These are phyloP conservation scores for Eucalyptus rudis DNA, from an alignment of 345 rosid genomes.

Conservation along the genomic window DNA sequence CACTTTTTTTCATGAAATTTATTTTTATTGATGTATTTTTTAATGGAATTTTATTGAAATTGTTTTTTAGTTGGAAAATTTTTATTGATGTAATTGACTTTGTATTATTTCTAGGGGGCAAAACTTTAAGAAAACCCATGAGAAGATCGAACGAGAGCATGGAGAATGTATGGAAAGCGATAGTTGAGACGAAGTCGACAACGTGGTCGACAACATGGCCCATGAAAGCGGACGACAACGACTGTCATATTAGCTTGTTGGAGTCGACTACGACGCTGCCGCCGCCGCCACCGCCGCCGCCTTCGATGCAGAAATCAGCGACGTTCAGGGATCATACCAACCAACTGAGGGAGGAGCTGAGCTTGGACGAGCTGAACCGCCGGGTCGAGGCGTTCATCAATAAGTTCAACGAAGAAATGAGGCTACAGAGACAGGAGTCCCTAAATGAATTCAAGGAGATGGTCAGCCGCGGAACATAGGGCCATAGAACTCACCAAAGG, in stretches of 20 bases:
- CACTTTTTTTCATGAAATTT: conserved; percentile 17
- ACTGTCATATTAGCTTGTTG: neutral
- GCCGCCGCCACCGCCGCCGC: neutral
- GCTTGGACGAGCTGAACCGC: conserved; percentile 66
- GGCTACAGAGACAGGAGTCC: conserved; percentile 55
- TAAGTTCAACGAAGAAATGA: conserved; percentile 68
- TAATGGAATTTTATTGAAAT: no score
- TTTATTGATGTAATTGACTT: no score
- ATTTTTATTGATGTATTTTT: no score
- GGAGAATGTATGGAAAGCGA: conserved; percentile 62
- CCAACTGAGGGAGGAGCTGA: conserved; percentile 29
- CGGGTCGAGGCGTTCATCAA: conserved; percentile 60
- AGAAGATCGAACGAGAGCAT: conserved; percentile 28
- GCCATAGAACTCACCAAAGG: neutral
- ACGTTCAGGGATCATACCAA: conserved; percentile 46
- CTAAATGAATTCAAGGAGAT: conserved; percentile 41
- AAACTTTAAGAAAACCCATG: neutral
- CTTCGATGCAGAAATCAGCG: conserved; percentile 25
- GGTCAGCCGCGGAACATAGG: neutral
- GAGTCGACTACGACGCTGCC: neutral
- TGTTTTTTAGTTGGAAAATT: no score
- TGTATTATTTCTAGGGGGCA: neutral
- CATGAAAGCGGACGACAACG: conserved; percentile 22
- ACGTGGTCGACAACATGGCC: no score
- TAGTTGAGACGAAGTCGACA: conserved; percentile 21